phyloP scores from a whole-genome alignment of 2,329 filamentous ascomycete genomes.

The Zasmidium angulare region DNA sequence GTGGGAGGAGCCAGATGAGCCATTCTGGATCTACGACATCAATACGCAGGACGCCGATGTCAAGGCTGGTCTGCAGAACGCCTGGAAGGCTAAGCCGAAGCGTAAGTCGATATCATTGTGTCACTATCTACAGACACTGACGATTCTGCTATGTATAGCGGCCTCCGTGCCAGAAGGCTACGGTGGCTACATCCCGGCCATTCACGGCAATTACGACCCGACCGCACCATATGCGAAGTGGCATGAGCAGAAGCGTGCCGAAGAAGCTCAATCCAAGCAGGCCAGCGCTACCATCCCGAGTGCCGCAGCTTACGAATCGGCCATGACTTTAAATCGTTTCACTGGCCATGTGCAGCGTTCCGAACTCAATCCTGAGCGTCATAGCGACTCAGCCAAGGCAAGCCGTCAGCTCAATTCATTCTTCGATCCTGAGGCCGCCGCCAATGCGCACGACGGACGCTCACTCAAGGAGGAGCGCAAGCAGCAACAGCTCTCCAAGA shows the following conservation, averaged over 20 bases:
- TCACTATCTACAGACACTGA: background rate
- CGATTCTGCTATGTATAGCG: background rate
- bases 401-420: constrained; percentile 86
- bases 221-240: constrained; percentile 82
- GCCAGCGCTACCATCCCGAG: constrained; percentile 31
- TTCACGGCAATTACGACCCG: constrained; percentile 95
- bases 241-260: constrained; percentile 33
- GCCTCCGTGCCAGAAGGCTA: background rate
- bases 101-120: background rate
- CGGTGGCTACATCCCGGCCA: constrained; percentile 85
- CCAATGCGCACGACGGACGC: constrained; percentile 83
- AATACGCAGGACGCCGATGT: constrained; percentile 21
- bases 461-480: constrained; percentile 90
- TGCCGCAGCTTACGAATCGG: constrained; percentile 57
- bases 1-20: constrained; percentile 32
- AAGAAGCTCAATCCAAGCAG: constrained; percentile 38
- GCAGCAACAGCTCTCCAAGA: constrained; percentile 78
- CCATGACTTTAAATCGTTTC: constrained; percentile 85
- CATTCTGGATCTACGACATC: constrained; percentile 34
- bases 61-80: constrained; percentile 25
- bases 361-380: constrained; percentile 68
- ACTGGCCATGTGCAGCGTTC: constrained; percentile 77
- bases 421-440: constrained; percentile 91
- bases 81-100: background rate
- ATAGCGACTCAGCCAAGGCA: constrained; percentile 85